A percentile compares a stretch with the other conserved stretches of the same genome.
Evolutionary conservation across 306 rosid genomes (phyloP).

Genomic region (Trifolium dubium): DNA sequence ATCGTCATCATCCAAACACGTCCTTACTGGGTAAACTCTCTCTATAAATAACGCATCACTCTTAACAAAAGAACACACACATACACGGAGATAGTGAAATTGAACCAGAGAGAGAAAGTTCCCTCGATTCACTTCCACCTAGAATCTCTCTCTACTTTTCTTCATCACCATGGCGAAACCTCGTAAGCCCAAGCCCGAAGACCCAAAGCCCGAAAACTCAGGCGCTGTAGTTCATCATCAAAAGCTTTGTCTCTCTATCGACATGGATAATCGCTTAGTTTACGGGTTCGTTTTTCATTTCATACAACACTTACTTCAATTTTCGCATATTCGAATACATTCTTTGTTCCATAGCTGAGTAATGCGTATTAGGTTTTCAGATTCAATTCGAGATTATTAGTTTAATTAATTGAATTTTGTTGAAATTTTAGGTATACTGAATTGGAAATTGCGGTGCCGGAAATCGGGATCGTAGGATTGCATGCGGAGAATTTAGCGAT

Average conservation of each 20-base stretch:
- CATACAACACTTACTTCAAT: not conserved
- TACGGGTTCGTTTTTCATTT: constrained; percentile 70
- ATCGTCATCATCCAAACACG: constrained; percentile 9
- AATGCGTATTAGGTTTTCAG: not conserved
- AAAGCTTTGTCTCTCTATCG: constrained; percentile 90
- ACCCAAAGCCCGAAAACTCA: constrained; percentile 78
- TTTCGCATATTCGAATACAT: not conserved
- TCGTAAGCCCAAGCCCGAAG: constrained; percentile 88
- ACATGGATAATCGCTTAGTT: constrained; percentile 64
- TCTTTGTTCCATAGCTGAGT: not conserved
- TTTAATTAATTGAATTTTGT: not conserved
- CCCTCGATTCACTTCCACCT: constrained; percentile 1
- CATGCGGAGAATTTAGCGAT: constrained; percentile 95
- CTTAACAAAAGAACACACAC: not conserved
- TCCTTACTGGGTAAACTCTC: not conserved
- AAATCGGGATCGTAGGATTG: constrained; percentile 87
- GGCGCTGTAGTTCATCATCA: constrained; percentile 87
- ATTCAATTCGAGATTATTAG: not conserved
- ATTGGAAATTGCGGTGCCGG: constrained; percentile 87
- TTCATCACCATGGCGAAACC: constrained; percentile 75
- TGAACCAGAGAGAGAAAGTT: not conserved
- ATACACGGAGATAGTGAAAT: not conserved
- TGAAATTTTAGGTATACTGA: constrained; percentile 68
- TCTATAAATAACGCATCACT: constrained; percentile 16
- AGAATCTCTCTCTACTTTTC: not conserved